Percentiles rank a stretch among this genome's conserved stretches.
Conservation (phyloP, 1,284 basidiomycete genomes). For the Moesziomyces antarcticus region DNA sequence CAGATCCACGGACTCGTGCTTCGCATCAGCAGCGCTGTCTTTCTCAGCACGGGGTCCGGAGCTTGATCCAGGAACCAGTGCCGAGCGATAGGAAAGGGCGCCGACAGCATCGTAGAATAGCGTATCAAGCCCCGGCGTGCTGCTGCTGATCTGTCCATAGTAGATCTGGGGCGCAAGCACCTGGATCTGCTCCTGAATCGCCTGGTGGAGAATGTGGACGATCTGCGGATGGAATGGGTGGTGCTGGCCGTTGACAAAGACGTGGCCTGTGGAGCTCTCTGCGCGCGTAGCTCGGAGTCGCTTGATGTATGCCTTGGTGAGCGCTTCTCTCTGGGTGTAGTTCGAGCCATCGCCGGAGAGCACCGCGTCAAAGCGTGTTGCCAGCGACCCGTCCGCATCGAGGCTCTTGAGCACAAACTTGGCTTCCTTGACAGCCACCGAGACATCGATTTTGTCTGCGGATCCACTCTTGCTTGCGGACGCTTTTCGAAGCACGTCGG, state of each 20-base stretch:
- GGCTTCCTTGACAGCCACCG: conserved; percentile 40
- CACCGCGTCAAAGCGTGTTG: conserved; percentile 9
- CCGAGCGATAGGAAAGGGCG: conserved; percentile 77
- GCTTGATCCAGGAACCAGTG: conserved; percentile 71
- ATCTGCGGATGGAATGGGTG: conserved; percentile 77
- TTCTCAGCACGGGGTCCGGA: neutral
- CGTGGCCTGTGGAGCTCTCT: conserved; percentile 65
- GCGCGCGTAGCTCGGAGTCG: conserved; percentile 37
- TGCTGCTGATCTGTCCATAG: conserved; percentile 74
- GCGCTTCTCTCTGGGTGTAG: conserved; percentile 17
- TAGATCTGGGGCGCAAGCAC: conserved; percentile 73
- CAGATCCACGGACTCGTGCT: conserved; percentile 62
- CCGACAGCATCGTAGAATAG: conserved; percentile 91
- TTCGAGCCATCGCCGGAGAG: conserved; percentile 10
- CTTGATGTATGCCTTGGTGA: conserved; percentile 33
- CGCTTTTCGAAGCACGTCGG: conserved; percentile 42
- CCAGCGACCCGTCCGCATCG: conserved; percentile 12
- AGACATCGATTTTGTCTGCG: conserved; percentile 22
- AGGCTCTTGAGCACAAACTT: conserved; percentile 27
- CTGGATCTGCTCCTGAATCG: conserved; percentile 48
- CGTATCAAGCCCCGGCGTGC: conserved; percentile 72
- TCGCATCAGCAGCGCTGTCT: conserved; percentile 70
- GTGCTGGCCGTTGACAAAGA: conserved; percentile 89
- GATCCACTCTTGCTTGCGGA: conserved; percentile 12
- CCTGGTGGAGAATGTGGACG: conserved; percentile 39